These are phyloP conservation scores for Psidium guajava DNA, from an alignment of 345 rosid species.

Conservation along the genomic window DNA sequence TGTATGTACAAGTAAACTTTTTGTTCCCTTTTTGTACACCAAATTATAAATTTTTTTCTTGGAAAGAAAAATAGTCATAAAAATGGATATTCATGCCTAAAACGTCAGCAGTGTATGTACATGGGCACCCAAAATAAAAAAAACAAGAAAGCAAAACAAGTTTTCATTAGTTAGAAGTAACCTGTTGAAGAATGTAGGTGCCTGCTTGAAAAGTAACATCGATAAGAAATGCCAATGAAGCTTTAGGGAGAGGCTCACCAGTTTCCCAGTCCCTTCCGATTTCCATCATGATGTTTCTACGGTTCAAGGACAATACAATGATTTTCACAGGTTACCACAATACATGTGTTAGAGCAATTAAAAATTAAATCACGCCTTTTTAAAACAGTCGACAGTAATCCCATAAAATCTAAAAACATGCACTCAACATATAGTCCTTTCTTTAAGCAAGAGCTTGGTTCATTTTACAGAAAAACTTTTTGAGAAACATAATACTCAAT, in stretches of 20 bases:
- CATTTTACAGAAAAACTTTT: background rate
- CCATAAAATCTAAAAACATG: too few relatives aligned
- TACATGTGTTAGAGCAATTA: too few relatives aligned
- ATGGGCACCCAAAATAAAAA: background rate
- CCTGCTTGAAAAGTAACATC: slow-evolving; percentile 77
- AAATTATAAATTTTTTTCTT: background rate
- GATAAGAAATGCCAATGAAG: slow-evolving; percentile 54
- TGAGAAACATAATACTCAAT: background rate
- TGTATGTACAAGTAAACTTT: too few relatives aligned
- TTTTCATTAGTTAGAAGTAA: slow-evolving; percentile 9
- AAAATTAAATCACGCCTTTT: too few relatives aligned
- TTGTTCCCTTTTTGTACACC: background rate
- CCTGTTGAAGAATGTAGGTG: slow-evolving; percentile 71
- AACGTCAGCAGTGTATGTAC: background rate
- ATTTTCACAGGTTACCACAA: background rate
- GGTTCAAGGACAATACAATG: background rate
- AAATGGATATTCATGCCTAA: background rate
- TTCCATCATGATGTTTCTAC: slow-evolving; percentile 78
- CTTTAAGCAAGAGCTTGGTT: background rate
- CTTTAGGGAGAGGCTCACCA: slow-evolving; percentile 63
- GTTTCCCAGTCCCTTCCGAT: slow-evolving; percentile 76
- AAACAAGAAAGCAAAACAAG: background rate
- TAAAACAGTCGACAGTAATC: too few relatives aligned
- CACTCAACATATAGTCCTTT: background rate
- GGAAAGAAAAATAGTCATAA: background rate